phyloP scores from a whole-genome alignment of 768 basidiomycete species.

The Russula earlei region DNA sequence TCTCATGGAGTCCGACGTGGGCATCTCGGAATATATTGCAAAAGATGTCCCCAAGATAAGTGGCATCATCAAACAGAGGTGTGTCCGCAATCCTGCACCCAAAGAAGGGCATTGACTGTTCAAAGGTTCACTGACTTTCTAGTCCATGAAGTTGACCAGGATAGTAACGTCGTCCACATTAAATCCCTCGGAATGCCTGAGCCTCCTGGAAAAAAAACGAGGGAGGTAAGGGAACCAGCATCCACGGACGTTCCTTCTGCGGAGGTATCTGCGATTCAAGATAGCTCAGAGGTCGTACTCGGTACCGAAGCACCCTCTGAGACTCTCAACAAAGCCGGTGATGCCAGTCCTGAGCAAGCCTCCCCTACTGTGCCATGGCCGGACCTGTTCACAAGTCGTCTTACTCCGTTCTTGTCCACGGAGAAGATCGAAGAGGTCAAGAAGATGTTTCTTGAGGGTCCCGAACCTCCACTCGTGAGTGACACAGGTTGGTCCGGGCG shows the following conservation, averaged over 20 bases:
- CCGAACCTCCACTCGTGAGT: slow-evolving; percentile 61
- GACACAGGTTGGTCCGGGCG: slow-evolving; percentile 69
- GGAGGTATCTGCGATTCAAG: slow-evolving; percentile 14
- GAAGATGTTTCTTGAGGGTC: slow-evolving; percentile 71
- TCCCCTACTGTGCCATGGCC: slow-evolving; percentile 46
- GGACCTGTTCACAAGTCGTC: slow-evolving; percentile 42
- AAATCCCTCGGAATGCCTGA: slow-evolving; percentile 69
- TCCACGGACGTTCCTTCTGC: slow-evolving; percentile 19
- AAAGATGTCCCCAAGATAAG: slow-evolving; percentile 61
- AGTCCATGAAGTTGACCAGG: slow-evolving; percentile 83
- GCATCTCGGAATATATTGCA: slow-evolving; percentile 81
- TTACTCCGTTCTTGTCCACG: slow-evolving; percentile 57
- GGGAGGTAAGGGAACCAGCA: slow-evolving; percentile 24
- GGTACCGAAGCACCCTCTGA: background rate
- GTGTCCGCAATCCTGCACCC: slow-evolving; percentile 19
- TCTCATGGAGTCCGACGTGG: slow-evolving; percentile 69
- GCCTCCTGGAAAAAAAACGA: slow-evolving; percentile 37
- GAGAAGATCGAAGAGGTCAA: slow-evolving; percentile 54
- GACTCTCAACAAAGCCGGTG: slow-evolving; percentile 3
- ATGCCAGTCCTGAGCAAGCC: slow-evolving; percentile 16
- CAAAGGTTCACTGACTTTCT: slow-evolving; percentile 92
- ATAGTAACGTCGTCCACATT: slow-evolving; percentile 71
- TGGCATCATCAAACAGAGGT: slow-evolving; percentile 98
- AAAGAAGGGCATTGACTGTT: slow-evolving; percentile 8
- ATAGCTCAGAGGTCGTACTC: background rate